Conservation (phyloP, 192 early-diverging fungal genomes). For the Chytriomyces sp. region DNA sequence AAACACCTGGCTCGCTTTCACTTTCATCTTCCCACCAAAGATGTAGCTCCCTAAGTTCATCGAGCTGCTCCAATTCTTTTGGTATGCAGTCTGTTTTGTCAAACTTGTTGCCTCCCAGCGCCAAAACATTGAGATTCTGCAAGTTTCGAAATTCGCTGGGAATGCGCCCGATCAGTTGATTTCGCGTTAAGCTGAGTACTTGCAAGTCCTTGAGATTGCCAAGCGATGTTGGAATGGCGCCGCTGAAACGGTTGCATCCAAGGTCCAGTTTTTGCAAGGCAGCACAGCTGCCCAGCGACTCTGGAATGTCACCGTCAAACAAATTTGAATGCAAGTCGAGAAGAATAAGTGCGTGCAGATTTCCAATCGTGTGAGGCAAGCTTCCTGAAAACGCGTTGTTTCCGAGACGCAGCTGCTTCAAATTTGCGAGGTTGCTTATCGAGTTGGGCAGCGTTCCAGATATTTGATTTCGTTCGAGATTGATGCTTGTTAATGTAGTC, state of each 20-base stretch:
- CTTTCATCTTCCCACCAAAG: neutral
- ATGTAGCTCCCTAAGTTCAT: neutral
- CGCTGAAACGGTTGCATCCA: neutral
- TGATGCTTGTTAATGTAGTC: neutral
- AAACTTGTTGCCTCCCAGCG: neutral
- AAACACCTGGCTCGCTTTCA: neutral
- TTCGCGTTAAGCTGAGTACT: neutral
- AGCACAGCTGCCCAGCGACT: neutral
- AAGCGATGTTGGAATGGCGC: neutral
- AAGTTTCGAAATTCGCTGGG: neutral
- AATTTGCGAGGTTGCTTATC: neutral
- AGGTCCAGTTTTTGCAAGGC: neutral
- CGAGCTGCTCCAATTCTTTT: neutral
- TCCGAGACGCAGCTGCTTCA: neutral
- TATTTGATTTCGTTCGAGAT: neutral
- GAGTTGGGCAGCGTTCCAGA: neutral
- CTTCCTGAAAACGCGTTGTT: neutral
- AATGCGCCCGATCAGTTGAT: neutral
- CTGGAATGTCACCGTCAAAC: constrained; percentile 7
- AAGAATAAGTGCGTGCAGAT: neutral
- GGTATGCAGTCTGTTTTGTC: neutral
- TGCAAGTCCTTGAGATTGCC: neutral
- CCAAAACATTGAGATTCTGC: neutral
- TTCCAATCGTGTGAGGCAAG: neutral
- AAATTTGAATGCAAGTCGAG: neutral